phyloP scores from a whole-genome alignment of 1,284 basidiomycete species.

The Pseudomicrostroma phylloplanum region DNA sequence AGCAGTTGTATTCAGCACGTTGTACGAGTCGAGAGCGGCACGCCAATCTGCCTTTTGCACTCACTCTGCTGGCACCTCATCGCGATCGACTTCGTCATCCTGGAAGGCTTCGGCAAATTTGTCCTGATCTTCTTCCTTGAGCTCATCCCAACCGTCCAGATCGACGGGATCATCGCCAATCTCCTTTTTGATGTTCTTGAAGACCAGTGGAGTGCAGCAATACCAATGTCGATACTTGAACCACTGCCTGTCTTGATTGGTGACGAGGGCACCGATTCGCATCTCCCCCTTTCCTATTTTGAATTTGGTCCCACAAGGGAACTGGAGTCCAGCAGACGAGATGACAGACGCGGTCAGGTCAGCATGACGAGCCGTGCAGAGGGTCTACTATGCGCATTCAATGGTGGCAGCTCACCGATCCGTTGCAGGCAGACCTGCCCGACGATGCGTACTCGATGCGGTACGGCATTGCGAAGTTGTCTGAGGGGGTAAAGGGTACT shows the following conservation, averaged over 20 bases:
- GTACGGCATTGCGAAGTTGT: background rate
- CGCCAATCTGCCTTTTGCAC: background rate
- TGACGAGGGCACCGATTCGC: slow-evolving; percentile 1
- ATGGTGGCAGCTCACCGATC: background rate
- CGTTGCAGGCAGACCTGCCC: background rate
- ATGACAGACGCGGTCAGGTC: background rate
- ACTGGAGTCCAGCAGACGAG: background rate
- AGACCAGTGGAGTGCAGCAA: background rate
- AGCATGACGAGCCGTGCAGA: background rate
- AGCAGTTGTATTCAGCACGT: too few relatives aligned
- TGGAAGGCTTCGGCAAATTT: background rate
- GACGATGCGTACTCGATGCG: background rate
- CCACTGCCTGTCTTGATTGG: background rate
- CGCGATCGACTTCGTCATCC: background rate
- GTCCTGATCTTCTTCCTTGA: slow-evolving; percentile 2
- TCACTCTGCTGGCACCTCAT: background rate
- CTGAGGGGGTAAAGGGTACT: background rate
- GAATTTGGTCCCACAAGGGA: background rate
- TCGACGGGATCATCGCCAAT: background rate
- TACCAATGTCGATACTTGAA: background rate
- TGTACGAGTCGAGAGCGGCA: background rate
- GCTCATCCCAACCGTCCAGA: slow-evolving; percentile 3
- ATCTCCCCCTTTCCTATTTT: background rate
- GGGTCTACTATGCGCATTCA: background rate
- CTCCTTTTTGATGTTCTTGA: slow-evolving; percentile 5